Base-by-base conservation (phyloP, 2,329 filamentous ascomycete genomes). In the Ceratocystis huliohia region DNA sequence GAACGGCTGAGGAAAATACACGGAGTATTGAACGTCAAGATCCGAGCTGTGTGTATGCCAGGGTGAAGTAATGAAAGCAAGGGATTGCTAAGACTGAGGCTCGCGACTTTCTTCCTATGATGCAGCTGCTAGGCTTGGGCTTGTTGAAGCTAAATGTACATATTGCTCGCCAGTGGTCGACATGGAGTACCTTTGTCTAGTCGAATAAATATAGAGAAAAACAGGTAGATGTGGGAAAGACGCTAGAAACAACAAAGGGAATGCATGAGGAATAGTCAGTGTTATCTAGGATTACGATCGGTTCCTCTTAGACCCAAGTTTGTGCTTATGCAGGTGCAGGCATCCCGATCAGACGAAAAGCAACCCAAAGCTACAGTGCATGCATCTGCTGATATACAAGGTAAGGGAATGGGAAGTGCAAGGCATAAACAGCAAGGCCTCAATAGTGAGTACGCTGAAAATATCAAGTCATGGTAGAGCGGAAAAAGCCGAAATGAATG, bases 311-410 rank as follows among this genome's bases (percentile, higher is more conserved):
- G 28, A 59, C 25, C 56, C 56, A 59, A 59, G 56, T 37, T 41
- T 59, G 56, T 59, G 56, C 56, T 59, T 33, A 37, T 59, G 56
- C 56, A 59, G 7, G 56, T 33, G 56, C 56, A 59, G 17, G 56
- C 56, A 59, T 59, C 8, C 56, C 5, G 56, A 59, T 37, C 56
- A 15, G 56, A 59, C 33, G 56, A 59, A 59, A 59, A 59, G 13
- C 30, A 59, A 28, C 20, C 10, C 48, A 53, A 59, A 59, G 22
- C 56, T 59, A 37, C 56, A 59, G 37, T 33, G 25, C 13, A 13
- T 25, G 28, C 56, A 59, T n/a, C 33, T n/a, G 8, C 6, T 15
- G 56, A 30, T 30, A n/a, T 37, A 28, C 17, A 59, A n/a, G 25
- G 1, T 4, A 20, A n/a, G 56, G 28, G 8, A 22, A 25, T 25